Base-by-base conservation (phyloP, 345 rosid genomes). In the Balakata baccata region DNA sequence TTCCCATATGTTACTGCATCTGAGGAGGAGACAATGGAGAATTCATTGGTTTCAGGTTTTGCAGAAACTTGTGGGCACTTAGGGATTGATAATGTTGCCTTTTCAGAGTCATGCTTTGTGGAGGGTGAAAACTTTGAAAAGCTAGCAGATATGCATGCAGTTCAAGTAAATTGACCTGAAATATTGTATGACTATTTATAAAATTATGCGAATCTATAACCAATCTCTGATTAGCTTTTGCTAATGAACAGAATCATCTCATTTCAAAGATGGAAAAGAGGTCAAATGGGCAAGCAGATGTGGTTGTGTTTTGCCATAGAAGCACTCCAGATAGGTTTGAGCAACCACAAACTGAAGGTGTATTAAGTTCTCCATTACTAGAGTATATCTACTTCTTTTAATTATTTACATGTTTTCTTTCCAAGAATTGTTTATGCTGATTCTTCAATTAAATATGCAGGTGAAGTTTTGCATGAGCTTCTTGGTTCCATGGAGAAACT, bases 1-100 rank as follows among this genome's bases (percentile, higher is more conserved):
- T 95, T 92, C 79, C 99, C 98, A 16, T 95, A 87, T 68, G 86
- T 95, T 81, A 70, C 87, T 77, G 78, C 91, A 45, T 83, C 92
- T n/a, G 87, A 83, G 81, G 89, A 88, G 76, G 91, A 90, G 82
- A 81, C 89, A 58, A 85, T 95, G 87, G 97, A 91, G 81, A 84
- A 58, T 70, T 79, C 84, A 47, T 86, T 95, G 85, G 77, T 92
- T 79, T 86, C 90, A 38, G 90, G 87, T 23, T 90, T 95, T 64
- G 80, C 75, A 18, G 87, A 90, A 78, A 85, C 89, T 66, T 92
- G 99, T 74, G 84, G 87, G 25, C 52, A 76, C 76, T 84, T 84
- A 25, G 84, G 80, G 38, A 64, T 80, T 65, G 76, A 66, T 72
- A 90, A 85, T 73, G 83, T 93, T 75, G 93, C 90, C 39, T 78